phyloP scores from a whole-genome alignment of 768 basidiomycete species.

The Kwoniella sp. region DNA sequence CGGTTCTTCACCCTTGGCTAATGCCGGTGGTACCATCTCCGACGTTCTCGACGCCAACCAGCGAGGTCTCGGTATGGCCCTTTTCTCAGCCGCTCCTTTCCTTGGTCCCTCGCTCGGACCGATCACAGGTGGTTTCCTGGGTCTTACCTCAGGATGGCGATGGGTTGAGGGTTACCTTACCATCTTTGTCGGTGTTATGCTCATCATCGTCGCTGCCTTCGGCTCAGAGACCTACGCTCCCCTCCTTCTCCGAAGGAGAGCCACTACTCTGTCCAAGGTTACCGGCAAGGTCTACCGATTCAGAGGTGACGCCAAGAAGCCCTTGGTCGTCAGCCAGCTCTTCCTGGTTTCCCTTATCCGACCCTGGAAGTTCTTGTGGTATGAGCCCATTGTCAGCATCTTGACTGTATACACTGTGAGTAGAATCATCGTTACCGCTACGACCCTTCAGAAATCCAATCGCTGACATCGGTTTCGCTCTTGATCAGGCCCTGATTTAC shows the following conservation, averaged over 20 bases:
- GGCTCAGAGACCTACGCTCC: constrained; percentile 57
- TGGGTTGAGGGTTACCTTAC: constrained; percentile 58
- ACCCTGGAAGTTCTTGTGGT: constrained; percentile 56
- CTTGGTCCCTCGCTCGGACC: constrained; percentile 50
- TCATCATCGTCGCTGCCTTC: constrained; percentile 40
- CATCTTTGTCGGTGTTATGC: constrained; percentile 48
- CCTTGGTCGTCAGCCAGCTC: constrained; percentile 35
- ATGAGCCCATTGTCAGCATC: constrained; percentile 56
- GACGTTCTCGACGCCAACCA: constrained; percentile 53
- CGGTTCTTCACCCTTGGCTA: constrained; percentile 57
- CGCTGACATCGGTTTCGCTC: not conserved
- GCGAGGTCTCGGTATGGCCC: constrained; percentile 53
- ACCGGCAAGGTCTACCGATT: constrained; percentile 54
- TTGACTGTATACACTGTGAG: constrained; percentile 52
- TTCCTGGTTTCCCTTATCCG: constrained; percentile 51
- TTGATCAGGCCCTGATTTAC: constrained; percentile 27
- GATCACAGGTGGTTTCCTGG: constrained; percentile 58
- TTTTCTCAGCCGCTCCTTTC: constrained; percentile 54
- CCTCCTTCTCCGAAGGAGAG: constrained; percentile 48
- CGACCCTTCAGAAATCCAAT: not conserved
- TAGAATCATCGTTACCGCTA: not conserved
- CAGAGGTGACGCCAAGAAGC: constrained; percentile 48
- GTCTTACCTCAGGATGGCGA: constrained; percentile 55
- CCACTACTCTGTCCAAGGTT: constrained; percentile 42
- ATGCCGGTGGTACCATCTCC: constrained; percentile 56